Evolutionary conservation across 1,139 yeast species (phyloP).

Genomic region (Tardiomyces blankii): DNA sequence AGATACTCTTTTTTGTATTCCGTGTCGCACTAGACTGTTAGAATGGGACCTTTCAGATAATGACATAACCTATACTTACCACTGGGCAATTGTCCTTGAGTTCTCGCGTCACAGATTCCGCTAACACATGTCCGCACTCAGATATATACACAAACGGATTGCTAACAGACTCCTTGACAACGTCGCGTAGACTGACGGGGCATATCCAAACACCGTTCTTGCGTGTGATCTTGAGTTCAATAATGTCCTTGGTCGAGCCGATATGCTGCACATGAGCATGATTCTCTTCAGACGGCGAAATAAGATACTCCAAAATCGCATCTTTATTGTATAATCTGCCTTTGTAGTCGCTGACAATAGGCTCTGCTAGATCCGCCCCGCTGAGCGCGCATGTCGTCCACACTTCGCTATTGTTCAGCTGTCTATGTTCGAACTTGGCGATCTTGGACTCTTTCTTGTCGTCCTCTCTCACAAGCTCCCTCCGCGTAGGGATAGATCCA

Average conservation of each 20-base stretch:
- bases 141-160: constrained; percentile 36
- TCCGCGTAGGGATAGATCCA: constrained; percentile 38
- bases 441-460: constrained; percentile 16
- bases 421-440: constrained; percentile 14
- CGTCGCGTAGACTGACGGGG: constrained; percentile 36
- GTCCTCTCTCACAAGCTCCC: constrained; percentile 28
- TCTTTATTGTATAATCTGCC: constrained; percentile 69
- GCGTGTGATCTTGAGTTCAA: constrained; percentile 30
- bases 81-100: constrained; percentile 29
- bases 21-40: constrained; percentile 23
- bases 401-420: constrained; percentile 17
- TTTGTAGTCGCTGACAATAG: constrained; percentile 58
- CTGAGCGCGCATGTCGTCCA: constrained; percentile 39
- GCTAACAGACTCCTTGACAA: constrained; percentile 24
- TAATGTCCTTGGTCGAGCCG: constrained; percentile 38
- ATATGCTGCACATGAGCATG: constrained; percentile 33
- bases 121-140: constrained; percentile 45
- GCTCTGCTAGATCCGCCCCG: constrained; percentile 30
- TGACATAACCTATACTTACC: not conserved
- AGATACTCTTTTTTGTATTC: constrained; percentile 25
- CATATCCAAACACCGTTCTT: constrained; percentile 35
- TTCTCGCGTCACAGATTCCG: constrained; percentile 15
- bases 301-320: constrained; percentile 45
- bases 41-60: not conserved
- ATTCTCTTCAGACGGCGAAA: constrained; percentile 24